Evolutionary conservation across 2,329 filamentous ascomycete species (phyloP).

Genomic region (Dothidotthia symphoricarpi): DNA sequence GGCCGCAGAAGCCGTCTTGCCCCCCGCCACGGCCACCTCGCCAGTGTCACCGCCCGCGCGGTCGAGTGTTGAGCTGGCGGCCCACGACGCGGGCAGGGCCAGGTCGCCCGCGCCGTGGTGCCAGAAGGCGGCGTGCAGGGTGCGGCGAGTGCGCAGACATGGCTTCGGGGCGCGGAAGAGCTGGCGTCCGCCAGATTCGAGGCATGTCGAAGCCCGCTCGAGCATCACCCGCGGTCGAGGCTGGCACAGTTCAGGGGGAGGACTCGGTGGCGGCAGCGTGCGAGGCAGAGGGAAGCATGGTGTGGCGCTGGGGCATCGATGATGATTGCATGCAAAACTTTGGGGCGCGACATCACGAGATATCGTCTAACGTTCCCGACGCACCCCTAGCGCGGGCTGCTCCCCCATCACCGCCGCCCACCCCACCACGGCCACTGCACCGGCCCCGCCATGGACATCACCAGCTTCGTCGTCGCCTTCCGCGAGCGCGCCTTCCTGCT

Average conservation of each 20-base stretch:
- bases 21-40: conserved; percentile 4
- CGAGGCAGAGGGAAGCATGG: background rate
- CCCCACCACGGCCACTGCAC: conserved; percentile 3
- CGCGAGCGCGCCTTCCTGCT: conserved; percentile 82
- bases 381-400: too few species aligned
- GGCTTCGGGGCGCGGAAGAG: conserved; percentile 47
- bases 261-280: background rate
- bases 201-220: conserved; percentile 59
- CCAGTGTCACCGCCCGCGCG: conserved; percentile 17
- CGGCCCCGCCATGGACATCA: conserved; percentile 73
- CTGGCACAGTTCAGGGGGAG: background rate
- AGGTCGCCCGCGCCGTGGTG: conserved; percentile 53
- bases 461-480: conserved; percentile 73
- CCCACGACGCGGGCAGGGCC: conserved; percentile 38
- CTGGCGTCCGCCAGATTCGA: conserved; percentile 56
- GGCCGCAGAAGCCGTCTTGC: conserved; percentile 3
- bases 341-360: background rate
- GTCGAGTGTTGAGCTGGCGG: conserved; percentile 6
- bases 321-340: background rate
- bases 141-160: conserved; percentile 46
- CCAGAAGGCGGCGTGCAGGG: conserved; percentile 58
- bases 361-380: background rate
- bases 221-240: conserved; percentile 49
- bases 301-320: background rate
- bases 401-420: conserved; percentile 16